phyloP scores from a whole-genome alignment of 371 early-diverging fungal species.

The Apophysomyces ossiformis region DNA sequence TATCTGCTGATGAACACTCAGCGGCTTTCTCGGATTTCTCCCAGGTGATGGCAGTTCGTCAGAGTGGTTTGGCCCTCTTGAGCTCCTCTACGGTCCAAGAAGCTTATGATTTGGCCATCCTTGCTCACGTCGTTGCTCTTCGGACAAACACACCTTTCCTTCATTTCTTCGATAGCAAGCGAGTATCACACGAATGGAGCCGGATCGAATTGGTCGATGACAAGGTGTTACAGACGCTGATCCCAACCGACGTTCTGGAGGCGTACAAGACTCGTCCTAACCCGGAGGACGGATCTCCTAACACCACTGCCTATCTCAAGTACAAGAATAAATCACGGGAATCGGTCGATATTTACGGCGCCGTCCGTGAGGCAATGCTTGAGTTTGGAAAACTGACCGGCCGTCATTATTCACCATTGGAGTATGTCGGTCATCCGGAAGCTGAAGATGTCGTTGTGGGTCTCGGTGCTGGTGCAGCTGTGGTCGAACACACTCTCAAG shows the following conservation, averaged over 20 bases:
- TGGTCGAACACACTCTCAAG: conserved; percentile 40
- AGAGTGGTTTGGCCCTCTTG: conserved; percentile 75
- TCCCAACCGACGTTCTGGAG: conserved; percentile 40
- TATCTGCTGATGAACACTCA: conserved; percentile 40
- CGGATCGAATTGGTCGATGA: conserved; percentile 25
- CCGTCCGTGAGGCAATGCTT: conserved; percentile 43
- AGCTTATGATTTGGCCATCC: conserved; percentile 71
- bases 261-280: conserved; percentile 21
- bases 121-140: conserved; percentile 67
- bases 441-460: conserved; percentile 65
- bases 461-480: conserved; percentile 64
- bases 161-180: conserved; percentile 56
- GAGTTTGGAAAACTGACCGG: conserved; percentile 48
- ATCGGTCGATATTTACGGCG: conserved; percentile 28
- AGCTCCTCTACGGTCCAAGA: conserved; percentile 74
- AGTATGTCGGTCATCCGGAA: conserved; percentile 57
- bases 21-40: conserved; percentile 56
- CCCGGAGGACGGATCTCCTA: not conserved
- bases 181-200: conserved; percentile 47
- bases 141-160: conserved; percentile 64
- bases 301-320: conserved; percentile 39
- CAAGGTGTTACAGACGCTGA: conserved; percentile 26
- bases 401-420: conserved; percentile 54
- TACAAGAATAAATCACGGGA: conserved; percentile 36
- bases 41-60: conserved; percentile 77